These are phyloP conservation scores for Stylonectria norvegica DNA, from an alignment of 2,329 filamentous ascomycete genomes.

Conservation along the genomic window DNA sequence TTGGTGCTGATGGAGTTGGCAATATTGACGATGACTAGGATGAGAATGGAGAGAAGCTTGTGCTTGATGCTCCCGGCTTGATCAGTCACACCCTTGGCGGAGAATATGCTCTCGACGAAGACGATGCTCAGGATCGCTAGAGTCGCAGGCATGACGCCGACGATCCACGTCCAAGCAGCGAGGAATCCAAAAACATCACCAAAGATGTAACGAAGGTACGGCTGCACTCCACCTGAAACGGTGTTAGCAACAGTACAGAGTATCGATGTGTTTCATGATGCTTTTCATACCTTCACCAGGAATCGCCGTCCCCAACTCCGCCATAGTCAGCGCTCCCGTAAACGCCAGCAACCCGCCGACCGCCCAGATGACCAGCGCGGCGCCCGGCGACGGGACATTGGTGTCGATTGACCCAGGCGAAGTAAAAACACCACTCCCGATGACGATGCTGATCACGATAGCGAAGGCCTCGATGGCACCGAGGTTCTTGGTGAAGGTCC, in stretches of 20 bases:
- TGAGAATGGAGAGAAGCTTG: constrained; percentile 49
- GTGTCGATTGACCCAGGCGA: constrained; percentile 61
- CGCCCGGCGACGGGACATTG: constrained; percentile 60
- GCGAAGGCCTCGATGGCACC: constrained; percentile 51
- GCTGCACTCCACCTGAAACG: constrained; percentile 54
- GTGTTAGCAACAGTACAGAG: too few species aligned
- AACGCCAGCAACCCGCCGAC: constrained; percentile 60
- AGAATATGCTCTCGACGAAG: constrained; percentile 59
- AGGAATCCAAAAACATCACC: constrained; percentile 61
- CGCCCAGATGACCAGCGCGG: constrained; percentile 57
- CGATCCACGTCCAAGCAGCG: constrained; percentile 63
- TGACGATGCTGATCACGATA: constrained; percentile 61
- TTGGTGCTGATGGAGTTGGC: constrained; percentile 56
- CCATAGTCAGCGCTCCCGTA: constrained; percentile 61
- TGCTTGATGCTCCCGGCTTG: constrained; percentile 42
- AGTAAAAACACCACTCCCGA: constrained; percentile 63
- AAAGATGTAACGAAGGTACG: constrained; percentile 59
- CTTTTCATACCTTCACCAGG: constrained; percentile 50
- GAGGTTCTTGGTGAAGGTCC: constrained; percentile 42
- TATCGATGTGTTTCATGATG: background rate
- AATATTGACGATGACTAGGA: constrained; percentile 45
- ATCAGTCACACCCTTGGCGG: constrained; percentile 46
- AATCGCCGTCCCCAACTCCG: constrained; percentile 61
- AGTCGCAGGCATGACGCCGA: constrained; percentile 62
- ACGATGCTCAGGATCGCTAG: constrained; percentile 63